Base-by-base conservation (phyloP, 169 alveolate genomes). In the Babesia bigemina region DNA sequence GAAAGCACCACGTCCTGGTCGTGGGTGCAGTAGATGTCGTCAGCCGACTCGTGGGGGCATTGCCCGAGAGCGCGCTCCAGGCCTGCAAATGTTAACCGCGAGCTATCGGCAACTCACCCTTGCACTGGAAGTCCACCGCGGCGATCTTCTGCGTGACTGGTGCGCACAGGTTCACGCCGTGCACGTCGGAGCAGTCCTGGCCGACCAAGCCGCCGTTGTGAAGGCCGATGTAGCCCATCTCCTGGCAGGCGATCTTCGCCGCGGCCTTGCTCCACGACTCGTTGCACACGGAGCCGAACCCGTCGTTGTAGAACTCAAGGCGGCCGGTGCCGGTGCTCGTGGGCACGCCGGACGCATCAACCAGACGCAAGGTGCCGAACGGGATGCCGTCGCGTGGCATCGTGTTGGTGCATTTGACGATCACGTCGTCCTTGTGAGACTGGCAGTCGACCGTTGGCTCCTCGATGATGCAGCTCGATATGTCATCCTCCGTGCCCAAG, bases 141-240 rank as follows among this genome's bases (percentile, higher is more conserved):
- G 92, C 86, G 48, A 94, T 94, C 76, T 88, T 91, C 50, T 88
- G 91, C 21, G 82, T 78, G 42, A 84, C 88, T 33, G 86, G 92
- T 0, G 96, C 97, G 77, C 97, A 94, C 17, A 90, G 84, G 78
- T 94, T 90, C 33, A 87, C 92, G 17, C 97, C 97, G 33, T 87
- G 75, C 47, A 94, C 88, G 44, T 91, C 92, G 29, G 89, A 63
- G 42, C 97, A 94, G 26, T 79, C 87, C 24, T 85, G 88, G 22
- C 86, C 92, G 16, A 95, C 94, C 60, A 88, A 65, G n/a, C 97
- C 97, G 29, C 94, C 95, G 48, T 92, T 89, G 84, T 92, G 84
- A 26, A 83, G 48, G 52, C 86, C 86, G 19, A 85, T 60, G 75
- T 91, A 93, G 42, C 96, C 96, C 90, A 93, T 81, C 69, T 93